These are phyloP conservation scores for Tetrapisispora nanseiensis DNA, from an alignment of 805 yeast genomes.

Conservation along the genomic window DNA sequence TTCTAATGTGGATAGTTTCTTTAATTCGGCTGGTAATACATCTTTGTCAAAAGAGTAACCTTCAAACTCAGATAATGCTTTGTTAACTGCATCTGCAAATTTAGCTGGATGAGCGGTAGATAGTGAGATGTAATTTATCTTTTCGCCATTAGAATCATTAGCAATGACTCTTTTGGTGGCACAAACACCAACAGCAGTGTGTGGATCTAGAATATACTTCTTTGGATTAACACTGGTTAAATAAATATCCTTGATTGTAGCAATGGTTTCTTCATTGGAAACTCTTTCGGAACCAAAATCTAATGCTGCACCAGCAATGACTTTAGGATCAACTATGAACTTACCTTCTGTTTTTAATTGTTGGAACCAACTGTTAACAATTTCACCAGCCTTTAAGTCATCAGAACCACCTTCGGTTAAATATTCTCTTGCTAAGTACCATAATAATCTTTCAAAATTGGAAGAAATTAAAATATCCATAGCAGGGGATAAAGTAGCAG, in stretches of 20 bases:
- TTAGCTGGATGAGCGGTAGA: slow-evolving; percentile 99
- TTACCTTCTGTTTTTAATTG: slow-evolving; percentile 68
- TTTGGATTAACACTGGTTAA: slow-evolving; percentile 40
- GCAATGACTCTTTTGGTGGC: slow-evolving; percentile 58
- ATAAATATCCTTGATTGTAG: slow-evolving; percentile 67
- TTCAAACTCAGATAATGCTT: slow-evolving; percentile 53
- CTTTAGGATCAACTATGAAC: slow-evolving; percentile 56
- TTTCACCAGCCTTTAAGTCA: slow-evolving; percentile 67
- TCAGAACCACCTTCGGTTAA: slow-evolving; percentile 35
- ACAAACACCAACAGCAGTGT: slow-evolving; percentile 88
- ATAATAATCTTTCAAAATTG: slow-evolving; percentile 89
- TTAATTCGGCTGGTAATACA: slow-evolving; percentile 84
- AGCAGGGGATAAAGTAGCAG: slow-evolving; percentile 91
- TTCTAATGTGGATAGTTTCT: slow-evolving; percentile 55
- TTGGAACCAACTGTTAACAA: slow-evolving; percentile 65
- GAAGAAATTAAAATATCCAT: slow-evolving; percentile 96
- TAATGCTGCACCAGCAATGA: slow-evolving; percentile 53
- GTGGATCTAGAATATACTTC: slow-evolving; percentile 88
- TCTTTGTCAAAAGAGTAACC: slow-evolving; percentile 80
- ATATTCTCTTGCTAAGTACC: slow-evolving; percentile 82
- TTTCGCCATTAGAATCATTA: slow-evolving; percentile 32
- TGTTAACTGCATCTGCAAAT: slow-evolving; percentile 90
- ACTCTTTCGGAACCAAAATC: slow-evolving; percentile 77
- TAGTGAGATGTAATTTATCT: slow-evolving; percentile 54
- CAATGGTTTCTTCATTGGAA: slow-evolving; percentile 65